Evolutionary conservation across 2,329 filamentous ascomycete species (phyloP), one percentile per base, ranked within the genome.

Genomic region (Trichophyton simii): DNA sequence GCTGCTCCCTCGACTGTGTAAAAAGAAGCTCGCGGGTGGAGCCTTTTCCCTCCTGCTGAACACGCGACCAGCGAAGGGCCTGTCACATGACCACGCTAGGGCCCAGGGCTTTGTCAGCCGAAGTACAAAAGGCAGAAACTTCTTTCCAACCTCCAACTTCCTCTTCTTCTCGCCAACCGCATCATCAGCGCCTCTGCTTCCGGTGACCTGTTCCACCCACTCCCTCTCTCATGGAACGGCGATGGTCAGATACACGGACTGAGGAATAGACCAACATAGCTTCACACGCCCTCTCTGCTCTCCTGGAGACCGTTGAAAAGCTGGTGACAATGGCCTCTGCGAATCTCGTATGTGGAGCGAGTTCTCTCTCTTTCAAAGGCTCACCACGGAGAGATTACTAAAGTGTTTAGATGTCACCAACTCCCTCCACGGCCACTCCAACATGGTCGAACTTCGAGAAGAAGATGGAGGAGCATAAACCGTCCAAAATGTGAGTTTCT

Each of bases 401-500:
- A 64, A 61, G 54, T 67, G 59, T 60, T 63, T 72, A 87, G 84
- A 82, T 83, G 73, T 90, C 88, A 68, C 86, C 87, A 64, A 81
- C 81, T 64, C 79, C 87, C 68, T 89, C 88, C 64, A 87, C 86
- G 60, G 80, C 87, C 60, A 88, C 86, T 69, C 84, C 87, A 64
- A 77, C 81, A 70, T 86, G 83, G 74, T 83, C 88, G 75, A 78
- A 82, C 66, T 96, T 96, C 75, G 87, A 94, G 69, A 81, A 82
- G 72, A 88, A 89, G 71, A 85, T 95, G 62, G 87, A 91, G 67
- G 87, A 91, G 67, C 84, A 91, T 68, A 92, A 90, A 71, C 85
- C 89, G 57, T 88, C 88, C 38, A 99, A 97, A 77, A 89, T 86
- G 94, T 96, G 86, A 77, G 87, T 82, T 60, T n/a, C 59, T 59